phyloP scores from a whole-genome alignment of 306 rosid genomes.

The Heteromeles arbutifolia region DNA sequence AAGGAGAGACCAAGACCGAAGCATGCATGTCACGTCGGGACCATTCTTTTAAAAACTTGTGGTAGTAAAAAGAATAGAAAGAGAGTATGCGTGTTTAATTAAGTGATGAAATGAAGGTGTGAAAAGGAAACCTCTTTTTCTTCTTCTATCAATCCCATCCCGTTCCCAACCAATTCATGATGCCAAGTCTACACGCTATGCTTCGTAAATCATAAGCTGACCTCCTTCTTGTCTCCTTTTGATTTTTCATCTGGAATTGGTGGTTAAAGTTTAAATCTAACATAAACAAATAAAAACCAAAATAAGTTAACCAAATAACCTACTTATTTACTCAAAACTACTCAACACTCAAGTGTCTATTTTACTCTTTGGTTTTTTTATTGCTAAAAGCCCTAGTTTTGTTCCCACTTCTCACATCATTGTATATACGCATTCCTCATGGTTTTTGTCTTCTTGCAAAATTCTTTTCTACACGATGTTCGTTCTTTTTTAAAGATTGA shows the following conservation, averaged over 20 bases:
- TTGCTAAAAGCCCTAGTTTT: neutral
- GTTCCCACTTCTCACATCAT: neutral
- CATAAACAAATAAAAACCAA: neutral
- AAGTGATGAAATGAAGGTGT: neutral
- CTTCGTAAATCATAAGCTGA: conserved; percentile 25
- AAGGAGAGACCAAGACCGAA: conserved; percentile 2
- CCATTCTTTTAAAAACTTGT: neutral
- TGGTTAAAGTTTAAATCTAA: neutral
- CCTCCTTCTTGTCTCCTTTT: conserved; percentile 34
- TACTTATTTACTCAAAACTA: neutral
- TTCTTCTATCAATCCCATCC: neutral
- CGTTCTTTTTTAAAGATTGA: no score
- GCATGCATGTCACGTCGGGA: neutral
- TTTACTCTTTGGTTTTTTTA: neutral
- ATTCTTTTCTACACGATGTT: no score
- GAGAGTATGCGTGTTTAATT: neutral
- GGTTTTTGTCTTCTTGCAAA: neutral
- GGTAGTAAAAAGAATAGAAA: neutral
- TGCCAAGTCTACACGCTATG: conserved; percentile 16
- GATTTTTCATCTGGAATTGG: neutral
- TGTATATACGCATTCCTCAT: neutral
- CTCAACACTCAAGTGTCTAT: neutral
- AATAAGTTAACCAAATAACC: neutral
- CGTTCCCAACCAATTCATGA: conserved; percentile 22
- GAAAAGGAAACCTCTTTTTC: neutral